These are phyloP conservation scores for Neobulgaria alba DNA, from an alignment of 2,329 filamentous ascomycete species.

Conservation along the genomic window DNA sequence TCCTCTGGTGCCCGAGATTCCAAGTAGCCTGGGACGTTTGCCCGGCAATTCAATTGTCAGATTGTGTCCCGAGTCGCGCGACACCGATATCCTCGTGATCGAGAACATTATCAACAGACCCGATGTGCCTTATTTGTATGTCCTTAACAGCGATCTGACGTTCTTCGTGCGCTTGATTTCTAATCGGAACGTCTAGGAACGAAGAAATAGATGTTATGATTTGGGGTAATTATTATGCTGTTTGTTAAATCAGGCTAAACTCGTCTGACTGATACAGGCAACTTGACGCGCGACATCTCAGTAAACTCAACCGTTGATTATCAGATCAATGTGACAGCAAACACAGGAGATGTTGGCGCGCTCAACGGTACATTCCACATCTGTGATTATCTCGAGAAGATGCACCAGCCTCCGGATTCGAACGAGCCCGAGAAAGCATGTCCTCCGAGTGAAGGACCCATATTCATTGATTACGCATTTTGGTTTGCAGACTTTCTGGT, in stretches of 20 bases:
- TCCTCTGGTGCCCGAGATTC: slow-evolving; percentile 1
- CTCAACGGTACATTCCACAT: too few species aligned
- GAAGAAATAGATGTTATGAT: slow-evolving; percentile 7
- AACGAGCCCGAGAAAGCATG: slow-evolving; percentile 6
- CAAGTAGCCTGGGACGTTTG: slow-evolving; percentile 1
- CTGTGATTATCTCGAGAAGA: slow-evolving; percentile 8
- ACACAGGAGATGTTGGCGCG: too few species aligned
- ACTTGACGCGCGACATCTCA: slow-evolving; percentile 5
- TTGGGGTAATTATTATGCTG: slow-evolving; percentile 4
- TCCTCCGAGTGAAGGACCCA: slow-evolving; percentile 3
- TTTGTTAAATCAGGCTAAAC: slow-evolving; percentile 4
- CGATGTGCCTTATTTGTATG: slow-evolving; percentile 4
- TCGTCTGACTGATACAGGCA: slow-evolving; percentile 6
- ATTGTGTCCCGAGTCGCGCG: slow-evolving; percentile 7
- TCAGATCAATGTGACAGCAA: too few species aligned
- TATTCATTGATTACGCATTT: slow-evolving; percentile 7
- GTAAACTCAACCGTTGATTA: too few species aligned
- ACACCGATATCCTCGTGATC: slow-evolving; percentile 4
- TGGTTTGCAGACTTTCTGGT: slow-evolving; percentile 6
- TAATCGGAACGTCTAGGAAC: slow-evolving; percentile 3
- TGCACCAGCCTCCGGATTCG: slow-evolving; percentile 7
- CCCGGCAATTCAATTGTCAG: slow-evolving; percentile 5
- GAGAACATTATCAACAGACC: slow-evolving; percentile 5
- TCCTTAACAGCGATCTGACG: slow-evolving; percentile 1
- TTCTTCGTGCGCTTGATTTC: slow-evolving; percentile 1